Base-by-base conservation (phyloP, 805 yeast genomes). In the Suhomyces pyralidae region DNA sequence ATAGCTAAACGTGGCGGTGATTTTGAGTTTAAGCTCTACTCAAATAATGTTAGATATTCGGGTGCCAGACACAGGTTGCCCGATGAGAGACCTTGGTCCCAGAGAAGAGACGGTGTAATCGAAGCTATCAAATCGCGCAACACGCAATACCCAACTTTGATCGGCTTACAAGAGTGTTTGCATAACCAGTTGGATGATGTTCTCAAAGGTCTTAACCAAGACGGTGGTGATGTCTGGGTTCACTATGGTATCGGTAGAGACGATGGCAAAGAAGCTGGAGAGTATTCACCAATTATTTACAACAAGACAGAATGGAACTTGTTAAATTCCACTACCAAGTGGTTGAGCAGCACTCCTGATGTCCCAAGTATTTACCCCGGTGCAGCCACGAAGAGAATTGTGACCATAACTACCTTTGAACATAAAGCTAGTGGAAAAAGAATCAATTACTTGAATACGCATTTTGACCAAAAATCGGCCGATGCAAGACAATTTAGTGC, bases 261-360 rank as follows among this genome's bases (percentile, higher is more conserved):
- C 48, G 85, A 82, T 59, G 86, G 86, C 8, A 60, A 60, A 9
- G 62, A 63, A 15, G 63, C 60, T 5, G 85, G 86, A 12, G 87
- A 82, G 57, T 81, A 68, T 53, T 67, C 81, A 4, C 83, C 85
- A 1, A 67, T 82, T 9, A 61, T 77, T 28, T 81, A 68, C 62
- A 67, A 75, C 30, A 58, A 58, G 5, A 50, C 66, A 0, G 70
- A 70, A 14, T 76, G 81, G 68, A 60, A 67, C 36, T 56, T 79
- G 36, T 50, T 77, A 5, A 69, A 73, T 10, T 60, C 69, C n/a
- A 71, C 75, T 19, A 76, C 81, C 8, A 71, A 71, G 50, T 82
- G 86, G 86, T 65, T 82, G 12, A 76, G 83, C 55, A 70, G 73
- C 15, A 81, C 84, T 3, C 86, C 86, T 1, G 76, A 73, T 45